phyloP scores from a whole-genome alignment of 2,329 filamentous ascomycete species.

The Diaporthe citriasiana region DNA sequence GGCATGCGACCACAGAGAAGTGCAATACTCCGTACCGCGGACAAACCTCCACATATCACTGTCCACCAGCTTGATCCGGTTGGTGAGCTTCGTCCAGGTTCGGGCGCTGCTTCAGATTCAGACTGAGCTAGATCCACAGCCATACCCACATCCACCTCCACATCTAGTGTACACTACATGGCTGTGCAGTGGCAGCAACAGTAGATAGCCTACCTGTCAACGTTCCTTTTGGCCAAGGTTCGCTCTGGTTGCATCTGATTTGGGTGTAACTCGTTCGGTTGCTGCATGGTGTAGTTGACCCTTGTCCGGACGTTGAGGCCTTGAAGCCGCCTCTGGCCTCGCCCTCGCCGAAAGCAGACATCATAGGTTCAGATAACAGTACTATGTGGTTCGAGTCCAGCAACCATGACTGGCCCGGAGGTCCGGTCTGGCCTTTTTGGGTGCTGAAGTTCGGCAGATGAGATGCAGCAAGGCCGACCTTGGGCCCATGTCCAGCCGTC shows the following conservation, averaged over 20 bases:
- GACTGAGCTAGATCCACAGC: constrained; percentile 13
- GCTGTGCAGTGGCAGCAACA: not conserved
- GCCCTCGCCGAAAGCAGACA: constrained; percentile 2
- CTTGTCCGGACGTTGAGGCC: not conserved
- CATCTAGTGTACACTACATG: no score
- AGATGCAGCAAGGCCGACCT: constrained; percentile 13
- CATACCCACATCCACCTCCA: not conserved
- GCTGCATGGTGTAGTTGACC: not conserved
- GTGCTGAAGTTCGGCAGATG: constrained; percentile 21
- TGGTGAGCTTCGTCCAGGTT: constrained; percentile 26
- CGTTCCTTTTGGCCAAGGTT: not conserved
- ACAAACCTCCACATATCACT: constrained; percentile 25
- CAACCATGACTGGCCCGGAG: constrained; percentile 18
- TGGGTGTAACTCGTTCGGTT: not conserved
- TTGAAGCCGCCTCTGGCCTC: not conserved
- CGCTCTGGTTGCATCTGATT: not conserved
- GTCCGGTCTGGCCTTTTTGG: constrained; percentile 30
- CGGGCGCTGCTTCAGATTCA: constrained; percentile 20
- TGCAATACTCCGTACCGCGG: constrained; percentile 24
- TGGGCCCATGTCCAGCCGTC: not conserved
- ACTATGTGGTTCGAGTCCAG: not conserved
- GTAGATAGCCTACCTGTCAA: not conserved
- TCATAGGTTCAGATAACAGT: not conserved
- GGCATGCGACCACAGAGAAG: constrained; percentile 2
- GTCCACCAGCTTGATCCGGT: constrained; percentile 20